Percentiles rank a stretch among this genome's conserved stretches.
Evolutionary conservation across 768 basidiomycete species (phyloP).

Genomic region (Phylloporus arenicola): DNA sequence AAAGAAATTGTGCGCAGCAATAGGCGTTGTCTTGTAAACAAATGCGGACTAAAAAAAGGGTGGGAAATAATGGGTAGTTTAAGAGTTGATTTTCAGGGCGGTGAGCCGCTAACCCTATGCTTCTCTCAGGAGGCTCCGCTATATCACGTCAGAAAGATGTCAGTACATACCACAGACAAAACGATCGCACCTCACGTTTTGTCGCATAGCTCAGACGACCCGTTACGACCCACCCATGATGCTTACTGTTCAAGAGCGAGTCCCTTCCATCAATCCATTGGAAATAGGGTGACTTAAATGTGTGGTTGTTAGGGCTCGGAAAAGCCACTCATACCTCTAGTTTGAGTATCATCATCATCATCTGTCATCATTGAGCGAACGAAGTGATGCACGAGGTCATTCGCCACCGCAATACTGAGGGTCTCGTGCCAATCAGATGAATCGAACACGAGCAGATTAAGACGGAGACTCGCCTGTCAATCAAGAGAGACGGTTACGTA

Average conservation of each 20-base stretch:
- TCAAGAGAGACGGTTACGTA: slow-evolving; percentile 1
- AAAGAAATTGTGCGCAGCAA: background rate
- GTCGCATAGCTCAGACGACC: slow-evolving; percentile 9
- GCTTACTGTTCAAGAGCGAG: background rate
- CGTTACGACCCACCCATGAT: slow-evolving; percentile 5
- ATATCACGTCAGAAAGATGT: slow-evolving; percentile 10
- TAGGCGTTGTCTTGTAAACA: slow-evolving; percentile 1
- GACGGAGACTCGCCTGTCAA: slow-evolving; percentile 15
- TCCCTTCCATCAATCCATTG: slow-evolving; percentile 10
- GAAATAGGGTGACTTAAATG: slow-evolving; percentile 15
- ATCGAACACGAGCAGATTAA: slow-evolving; percentile 8
- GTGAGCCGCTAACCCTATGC: background rate
- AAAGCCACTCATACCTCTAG: slow-evolving; percentile 13
- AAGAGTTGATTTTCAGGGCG: background rate
- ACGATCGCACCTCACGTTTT: slow-evolving; percentile 13
- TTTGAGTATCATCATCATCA: background rate
- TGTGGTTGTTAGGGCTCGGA: slow-evolving; percentile 15
- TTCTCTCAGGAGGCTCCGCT: background rate
- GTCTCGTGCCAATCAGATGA: slow-evolving; percentile 13
- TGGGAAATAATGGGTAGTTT: background rate
- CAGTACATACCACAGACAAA: slow-evolving; percentile 11
- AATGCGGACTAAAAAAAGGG: background rate
- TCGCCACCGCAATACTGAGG: slow-evolving; percentile 12
- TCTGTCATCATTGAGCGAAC: slow-evolving; percentile 16
- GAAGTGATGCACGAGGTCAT: slow-evolving; percentile 24